A percentile compares a stretch with the other conserved stretches of the same genome.
phyloP scores from a whole-genome alignment of 2,329 filamentous ascomycete species.

The Leptosphaerulina australis region DNA sequence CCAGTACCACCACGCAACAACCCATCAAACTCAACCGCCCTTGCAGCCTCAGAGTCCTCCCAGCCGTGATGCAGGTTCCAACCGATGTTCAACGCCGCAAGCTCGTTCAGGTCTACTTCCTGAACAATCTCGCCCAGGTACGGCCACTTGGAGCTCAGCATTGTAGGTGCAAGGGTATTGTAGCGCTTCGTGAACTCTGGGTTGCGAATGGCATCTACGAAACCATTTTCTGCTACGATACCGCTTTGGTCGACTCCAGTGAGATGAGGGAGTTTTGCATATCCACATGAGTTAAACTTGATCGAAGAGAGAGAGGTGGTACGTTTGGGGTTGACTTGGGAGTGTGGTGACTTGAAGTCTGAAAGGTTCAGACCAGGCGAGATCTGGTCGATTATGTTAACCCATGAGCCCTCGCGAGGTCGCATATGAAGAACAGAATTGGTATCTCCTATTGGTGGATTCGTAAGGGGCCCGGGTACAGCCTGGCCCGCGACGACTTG shows the following conservation, averaged over 20 bases:
- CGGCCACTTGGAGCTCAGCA: conserved; percentile 47
- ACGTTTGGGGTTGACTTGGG: conserved; percentile 35
- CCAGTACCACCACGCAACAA: conserved; percentile 50
- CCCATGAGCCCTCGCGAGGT: conserved; percentile 57
- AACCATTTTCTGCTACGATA: conserved; percentile 33
- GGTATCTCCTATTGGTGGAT: not conserved
- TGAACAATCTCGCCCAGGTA: conserved; percentile 51
- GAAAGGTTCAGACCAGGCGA: conserved; percentile 56
- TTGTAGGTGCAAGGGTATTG: conserved; percentile 39
- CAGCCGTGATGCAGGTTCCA: conserved; percentile 45
- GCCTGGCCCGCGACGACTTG: conserved; percentile 2
- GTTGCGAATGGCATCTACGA: conserved; percentile 17
- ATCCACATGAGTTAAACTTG: conserved; percentile 67
- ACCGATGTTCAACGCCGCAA: conserved; percentile 39
- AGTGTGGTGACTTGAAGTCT: conserved; percentile 49
- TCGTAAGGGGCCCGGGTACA: conserved; percentile 7
- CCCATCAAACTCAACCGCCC: conserved; percentile 52
- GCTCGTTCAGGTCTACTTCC: conserved; percentile 41
- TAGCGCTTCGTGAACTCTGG: conserved; percentile 40
- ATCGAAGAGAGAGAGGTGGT: conserved; percentile 51
- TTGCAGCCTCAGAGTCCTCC: conserved; percentile 39
- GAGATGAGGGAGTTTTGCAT: conserved; percentile 53
- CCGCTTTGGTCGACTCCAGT: conserved; percentile 42
- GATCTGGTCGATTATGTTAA: conserved; percentile 56
- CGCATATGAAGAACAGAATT: conserved; percentile 40